Conservation (phyloP, 1,139 yeast genomes). For the Suhomyces anneliseae region DNA sequence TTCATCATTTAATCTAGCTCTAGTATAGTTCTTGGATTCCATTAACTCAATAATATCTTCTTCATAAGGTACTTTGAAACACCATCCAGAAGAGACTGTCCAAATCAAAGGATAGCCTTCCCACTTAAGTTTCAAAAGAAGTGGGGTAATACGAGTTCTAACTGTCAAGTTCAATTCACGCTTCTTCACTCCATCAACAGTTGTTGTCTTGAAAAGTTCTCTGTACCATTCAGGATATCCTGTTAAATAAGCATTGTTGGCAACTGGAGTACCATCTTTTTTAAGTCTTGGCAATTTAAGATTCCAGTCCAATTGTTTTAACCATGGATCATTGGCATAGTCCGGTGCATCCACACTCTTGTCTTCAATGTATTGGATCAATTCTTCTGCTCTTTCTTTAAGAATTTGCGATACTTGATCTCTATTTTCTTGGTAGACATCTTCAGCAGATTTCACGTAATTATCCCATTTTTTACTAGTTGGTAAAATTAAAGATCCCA, state of each 20-base stretch:
- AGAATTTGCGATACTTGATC: slow-evolving; percentile 59
- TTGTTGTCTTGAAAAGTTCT: slow-evolving; percentile 56
- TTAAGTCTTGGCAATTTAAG: slow-evolving; percentile 59
- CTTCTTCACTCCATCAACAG: slow-evolving; percentile 24
- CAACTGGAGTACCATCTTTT: slow-evolving; percentile 74
- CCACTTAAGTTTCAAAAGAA: slow-evolving; percentile 79
- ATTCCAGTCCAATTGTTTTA: slow-evolving; percentile 86
- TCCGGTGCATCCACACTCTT: slow-evolving; percentile 28
- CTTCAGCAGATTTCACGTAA: slow-evolving; percentile 71
- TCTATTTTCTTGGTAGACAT: slow-evolving; percentile 59
- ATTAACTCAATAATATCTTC: slow-evolving; percentile 40
- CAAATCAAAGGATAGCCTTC: slow-evolving; percentile 80
- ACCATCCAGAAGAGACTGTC: slow-evolving; percentile 85
- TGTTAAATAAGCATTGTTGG: slow-evolving; percentile 74
- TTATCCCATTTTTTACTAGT: slow-evolving; percentile 72
- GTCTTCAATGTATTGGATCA: slow-evolving; percentile 38
- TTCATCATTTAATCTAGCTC: slow-evolving; percentile 18
- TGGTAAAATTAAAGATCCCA: slow-evolving; percentile 80
- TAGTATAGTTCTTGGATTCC: slow-evolving; percentile 52
- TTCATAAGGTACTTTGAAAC: slow-evolving; percentile 60
- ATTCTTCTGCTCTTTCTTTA: slow-evolving; percentile 57
- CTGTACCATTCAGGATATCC: slow-evolving; percentile 97
- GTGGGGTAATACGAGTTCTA: slow-evolving; percentile 73
- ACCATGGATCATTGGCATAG: slow-evolving; percentile 74
- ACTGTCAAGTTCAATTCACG: slow-evolving; percentile 60